Conservation (phyloP, 257 asterid genomes). For the Scutellaria minor region DNA sequence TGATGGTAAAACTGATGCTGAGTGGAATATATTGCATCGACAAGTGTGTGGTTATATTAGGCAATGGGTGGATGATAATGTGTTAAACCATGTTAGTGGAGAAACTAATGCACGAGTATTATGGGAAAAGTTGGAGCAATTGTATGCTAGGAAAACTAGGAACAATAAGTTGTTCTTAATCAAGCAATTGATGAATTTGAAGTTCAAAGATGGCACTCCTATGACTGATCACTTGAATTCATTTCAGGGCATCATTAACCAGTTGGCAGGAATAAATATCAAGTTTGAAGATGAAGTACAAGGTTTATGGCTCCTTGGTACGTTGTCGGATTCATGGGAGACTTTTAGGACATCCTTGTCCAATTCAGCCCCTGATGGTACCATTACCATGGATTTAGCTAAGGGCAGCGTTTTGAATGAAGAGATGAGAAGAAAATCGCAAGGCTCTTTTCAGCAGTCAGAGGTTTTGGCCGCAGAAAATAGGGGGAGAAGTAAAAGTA, state of each 20-base stretch:
- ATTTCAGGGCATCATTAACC: constrained; percentile 10
- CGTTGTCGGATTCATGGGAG: constrained; percentile 16
- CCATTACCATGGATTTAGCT: background rate
- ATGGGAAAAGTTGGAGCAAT: constrained; percentile 26
- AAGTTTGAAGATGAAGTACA: constrained; percentile 24
- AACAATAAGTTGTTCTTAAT: constrained; percentile 32
- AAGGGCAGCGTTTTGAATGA: constrained; percentile 25
- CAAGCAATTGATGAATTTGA: constrained; percentile 27
- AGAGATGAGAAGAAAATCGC: constrained; percentile 28
- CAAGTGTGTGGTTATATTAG: constrained; percentile 13
- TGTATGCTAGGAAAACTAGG: constrained; percentile 21
- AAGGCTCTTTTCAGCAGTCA: background rate
- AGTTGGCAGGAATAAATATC: constrained; percentile 7
- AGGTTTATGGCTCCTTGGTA: constrained; percentile 22
- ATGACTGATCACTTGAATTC: constrained; percentile 31
- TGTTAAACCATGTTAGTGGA: constrained; percentile 4
- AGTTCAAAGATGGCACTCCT: constrained; percentile 10
- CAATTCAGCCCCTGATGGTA: background rate
- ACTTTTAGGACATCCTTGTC: background rate
- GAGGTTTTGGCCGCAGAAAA: background rate
- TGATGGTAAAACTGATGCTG: background rate
- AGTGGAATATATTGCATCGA: constrained; percentile 20
- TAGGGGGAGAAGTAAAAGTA: constrained; percentile 4
- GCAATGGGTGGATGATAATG: constrained; percentile 25
- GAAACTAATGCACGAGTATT: constrained; percentile 3